These are phyloP conservation scores for Paramecium sexaurelia DNA, from an alignment of 73 alveolate species.

Conservation along the genomic window DNA sequence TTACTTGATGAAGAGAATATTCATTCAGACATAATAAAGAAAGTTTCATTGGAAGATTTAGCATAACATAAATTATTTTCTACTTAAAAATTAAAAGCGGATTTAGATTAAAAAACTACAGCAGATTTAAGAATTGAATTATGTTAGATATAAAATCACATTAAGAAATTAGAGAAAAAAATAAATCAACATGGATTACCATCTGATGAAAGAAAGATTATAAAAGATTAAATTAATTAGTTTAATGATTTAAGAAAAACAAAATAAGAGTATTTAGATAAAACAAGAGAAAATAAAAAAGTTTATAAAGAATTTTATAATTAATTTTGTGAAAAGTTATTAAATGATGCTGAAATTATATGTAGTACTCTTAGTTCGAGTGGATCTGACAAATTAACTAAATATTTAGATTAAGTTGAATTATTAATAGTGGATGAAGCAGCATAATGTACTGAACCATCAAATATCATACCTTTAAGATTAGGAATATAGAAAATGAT, in stretches of 20 bases:
- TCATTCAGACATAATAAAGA: not conserved
- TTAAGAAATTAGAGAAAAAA: not conserved
- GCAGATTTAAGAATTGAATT: constrained; percentile 41
- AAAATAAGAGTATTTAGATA: not conserved
- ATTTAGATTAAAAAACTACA: constrained; percentile 5
- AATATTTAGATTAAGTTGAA: constrained; percentile 53
- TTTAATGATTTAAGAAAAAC: not conserved
- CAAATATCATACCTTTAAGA: constrained; percentile 59
- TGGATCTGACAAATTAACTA: constrained; percentile 52
- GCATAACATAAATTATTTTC: constrained; percentile 17
- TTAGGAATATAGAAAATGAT: constrained; percentile 55
- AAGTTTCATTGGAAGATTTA: constrained; percentile 45
- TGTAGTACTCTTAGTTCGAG: constrained; percentile 54
- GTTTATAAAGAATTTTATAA: not conserved
- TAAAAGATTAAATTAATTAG: not conserved
- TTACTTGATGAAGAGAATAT: constrained; percentile 55
- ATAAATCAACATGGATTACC: not conserved
- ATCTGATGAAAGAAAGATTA: not conserved
- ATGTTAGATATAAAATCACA: not conserved
- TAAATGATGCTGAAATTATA: constrained; percentile 50
- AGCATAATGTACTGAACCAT: constrained; percentile 69
- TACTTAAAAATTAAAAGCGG: not conserved
- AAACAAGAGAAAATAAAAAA: not conserved
- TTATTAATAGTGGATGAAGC: constrained; percentile 67
- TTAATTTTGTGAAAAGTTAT: not conserved